Evolutionary conservation across 1,284 basidiomycete genomes (phyloP), one percentile per base, ranked within the genome.

Genomic region (Boletus hoseneyae): DNA sequence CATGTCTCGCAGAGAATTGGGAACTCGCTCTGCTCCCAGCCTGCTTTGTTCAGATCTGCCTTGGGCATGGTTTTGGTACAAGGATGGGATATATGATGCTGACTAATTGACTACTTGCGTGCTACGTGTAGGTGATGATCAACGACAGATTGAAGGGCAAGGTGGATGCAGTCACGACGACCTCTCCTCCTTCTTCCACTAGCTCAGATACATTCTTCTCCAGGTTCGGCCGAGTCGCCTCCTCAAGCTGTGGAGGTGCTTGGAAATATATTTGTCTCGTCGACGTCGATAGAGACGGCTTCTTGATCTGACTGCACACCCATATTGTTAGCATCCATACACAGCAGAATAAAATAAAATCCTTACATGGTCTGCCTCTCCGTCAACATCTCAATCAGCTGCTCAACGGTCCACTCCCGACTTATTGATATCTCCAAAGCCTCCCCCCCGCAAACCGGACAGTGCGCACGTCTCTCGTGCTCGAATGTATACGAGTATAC

Each of bases 401-500:
- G 73, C 57, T 95, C 90, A 19, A 98, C 80, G 2, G 87, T 93
- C 75, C 80, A 80, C 9, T 90, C 86, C 27, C 73, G 74, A 46
- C 73, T 79, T 52, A 95, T 77, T 3, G 78, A 70, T 36, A 93
- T 73, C 43, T 89, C 82, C 30, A 93, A 71, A 0, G 88, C 75
- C 67, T 97, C 90, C 30, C 94, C 94, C 4, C 97, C 97, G 65
- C 97, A 99, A 4, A 99, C 97, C 2, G 96, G 96, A 68, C 97
- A 99, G 61, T 98, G 93, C 1, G 82, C 78, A 37, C 93, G 87
- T 65, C 87, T 87, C 70, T 97, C 92, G 66, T 97, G 90, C 70
- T 97, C 86, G 62, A 99, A 99, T 0, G 97, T 99, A 72, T 93
- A 97, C 1, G 96, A 97, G 70, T 99, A 99, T 6, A 99, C 83